These are phyloP conservation scores for Fistulina hepatica DNA, from an alignment of 1,284 basidiomycete species.

Conservation along the genomic window DNA sequence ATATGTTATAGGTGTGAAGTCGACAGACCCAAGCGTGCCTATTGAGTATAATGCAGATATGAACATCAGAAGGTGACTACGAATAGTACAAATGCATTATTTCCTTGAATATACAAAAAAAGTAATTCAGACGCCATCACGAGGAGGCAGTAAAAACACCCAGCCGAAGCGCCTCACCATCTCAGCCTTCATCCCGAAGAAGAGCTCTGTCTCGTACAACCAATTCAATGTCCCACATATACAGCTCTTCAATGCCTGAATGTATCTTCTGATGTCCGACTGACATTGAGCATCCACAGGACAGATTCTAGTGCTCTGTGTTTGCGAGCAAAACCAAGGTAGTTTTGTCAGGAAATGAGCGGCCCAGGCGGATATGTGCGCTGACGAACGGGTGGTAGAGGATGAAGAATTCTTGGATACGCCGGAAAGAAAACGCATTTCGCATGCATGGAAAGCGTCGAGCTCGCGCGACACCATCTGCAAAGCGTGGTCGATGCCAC, in stretches of 20 bases:
- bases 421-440: too few relatives aligned
- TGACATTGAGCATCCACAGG: not conserved
- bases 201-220: slow-evolving; percentile 45
- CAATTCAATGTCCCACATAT: slow-evolving; percentile 1
- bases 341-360: not conserved
- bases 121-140: too few relatives aligned
- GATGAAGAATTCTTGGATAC: too few relatives aligned
- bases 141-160: slow-evolving; percentile 20
- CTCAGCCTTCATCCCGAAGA: slow-evolving; percentile 43
- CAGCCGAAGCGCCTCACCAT: slow-evolving; percentile 52
- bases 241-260: not conserved
- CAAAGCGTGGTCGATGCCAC: not conserved
- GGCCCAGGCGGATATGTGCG: not conserved
- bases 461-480: not conserved
- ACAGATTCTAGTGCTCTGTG: not conserved
- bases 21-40: too few relatives aligned
- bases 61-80: too few relatives aligned
- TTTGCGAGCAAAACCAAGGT: not conserved
- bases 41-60: too few relatives aligned
- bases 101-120: too few relatives aligned
- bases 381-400: too few relatives aligned
- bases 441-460: slow-evolving; percentile 7
- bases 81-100: too few relatives aligned
- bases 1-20: too few relatives aligned
- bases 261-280: not conserved